These are phyloP conservation scores for Xylariaceae sp. DNA, from an alignment of 2,329 filamentous ascomycete species.

Conservation along the genomic window DNA sequence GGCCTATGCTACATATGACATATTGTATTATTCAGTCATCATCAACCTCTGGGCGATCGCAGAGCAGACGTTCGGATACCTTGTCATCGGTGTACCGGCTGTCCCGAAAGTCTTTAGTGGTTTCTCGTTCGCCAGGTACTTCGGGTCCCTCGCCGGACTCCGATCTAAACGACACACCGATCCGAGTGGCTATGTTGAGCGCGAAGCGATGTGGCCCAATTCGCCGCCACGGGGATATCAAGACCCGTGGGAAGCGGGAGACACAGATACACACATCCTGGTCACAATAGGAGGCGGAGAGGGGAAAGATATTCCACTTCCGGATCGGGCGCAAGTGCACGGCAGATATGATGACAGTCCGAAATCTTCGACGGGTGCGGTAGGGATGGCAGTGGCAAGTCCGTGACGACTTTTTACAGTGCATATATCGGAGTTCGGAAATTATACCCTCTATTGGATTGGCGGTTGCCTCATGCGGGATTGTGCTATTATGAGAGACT, in stretches of 20 bases:
- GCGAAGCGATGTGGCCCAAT: conserved; percentile 1
- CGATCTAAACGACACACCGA: not conserved
- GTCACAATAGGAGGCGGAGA: conserved; percentile 5
- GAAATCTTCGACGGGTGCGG: not conserved
- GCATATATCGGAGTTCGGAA: not conserved
- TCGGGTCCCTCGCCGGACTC: conserved; percentile 20
- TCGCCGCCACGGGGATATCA: conserved; percentile 6
- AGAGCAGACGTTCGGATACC: conserved; percentile 28
- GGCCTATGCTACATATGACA: conserved; percentile 19
- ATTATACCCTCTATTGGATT: conserved; percentile 18
- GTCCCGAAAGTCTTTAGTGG: conserved; percentile 21
- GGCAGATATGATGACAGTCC: conserved; percentile 3
- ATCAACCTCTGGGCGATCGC: conserved; percentile 30
- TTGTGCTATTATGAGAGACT: too few species aligned
- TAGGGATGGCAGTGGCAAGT: not conserved
- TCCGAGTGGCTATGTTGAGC: not conserved
- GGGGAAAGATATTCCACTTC: not conserved
- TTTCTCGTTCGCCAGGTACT: conserved; percentile 12
- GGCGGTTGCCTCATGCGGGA: not conserved
- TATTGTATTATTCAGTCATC: conserved; percentile 14
- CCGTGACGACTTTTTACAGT: conserved; percentile 2
- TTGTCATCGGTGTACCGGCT: conserved; percentile 28
- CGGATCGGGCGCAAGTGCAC: not conserved
- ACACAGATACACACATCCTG: conserved; percentile 17
- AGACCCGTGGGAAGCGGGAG: conserved; percentile 1